Percentiles rank a stretch among this genome's conserved stretches.
Conservation (phyloP, 2,329 filamentous ascomycete species). For the Alternaria sp. region DNA sequence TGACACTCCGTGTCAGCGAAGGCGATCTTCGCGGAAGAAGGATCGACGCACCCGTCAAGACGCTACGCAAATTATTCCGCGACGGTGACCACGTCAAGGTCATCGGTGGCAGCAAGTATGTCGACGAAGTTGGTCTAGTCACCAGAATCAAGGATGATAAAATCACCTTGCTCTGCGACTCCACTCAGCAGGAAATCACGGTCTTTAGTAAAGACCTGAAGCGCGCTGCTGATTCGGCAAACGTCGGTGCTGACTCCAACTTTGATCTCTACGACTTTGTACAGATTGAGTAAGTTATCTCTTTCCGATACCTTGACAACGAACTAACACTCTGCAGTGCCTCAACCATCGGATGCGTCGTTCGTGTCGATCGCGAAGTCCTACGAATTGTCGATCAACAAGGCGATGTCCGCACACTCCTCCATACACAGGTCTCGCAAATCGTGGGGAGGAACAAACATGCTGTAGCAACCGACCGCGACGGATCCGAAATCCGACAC, state of each 20-base stretch:
- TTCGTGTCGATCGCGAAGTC: conserved; percentile 94
- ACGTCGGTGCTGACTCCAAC: conserved; percentile 82
- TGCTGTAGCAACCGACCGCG: conserved; percentile 89
- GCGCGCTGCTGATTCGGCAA: conserved; percentile 90
- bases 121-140: conserved; percentile 96
- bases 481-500: conserved; percentile 88
- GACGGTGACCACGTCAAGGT: conserved; percentile 98
- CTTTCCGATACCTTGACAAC: background rate
- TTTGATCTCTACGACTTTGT: conserved; percentile 93
- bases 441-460: conserved; percentile 82
- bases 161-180: conserved; percentile 91
- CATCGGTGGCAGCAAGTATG: conserved; percentile 91
- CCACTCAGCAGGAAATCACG: conserved; percentile 90
- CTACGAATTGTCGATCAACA: conserved; percentile 90
- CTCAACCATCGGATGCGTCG: conserved; percentile 88
- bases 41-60: conserved; percentile 92
- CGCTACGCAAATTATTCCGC: conserved; percentile 88
- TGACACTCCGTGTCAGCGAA: conserved; percentile 83
- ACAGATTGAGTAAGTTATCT: conserved; percentile 74
- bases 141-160: conserved; percentile 91
- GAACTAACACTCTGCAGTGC: conserved; percentile 55
- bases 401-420: conserved; percentile 77
- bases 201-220: conserved; percentile 97
- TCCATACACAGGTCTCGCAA: conserved; percentile 91
- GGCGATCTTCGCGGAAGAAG: conserved; percentile 81